Evolutionary conservation across 352 stramenopile genomes (phyloP), one percentile per base, ranked within the genome.

Genomic region (Pythium dissimile): DNA sequence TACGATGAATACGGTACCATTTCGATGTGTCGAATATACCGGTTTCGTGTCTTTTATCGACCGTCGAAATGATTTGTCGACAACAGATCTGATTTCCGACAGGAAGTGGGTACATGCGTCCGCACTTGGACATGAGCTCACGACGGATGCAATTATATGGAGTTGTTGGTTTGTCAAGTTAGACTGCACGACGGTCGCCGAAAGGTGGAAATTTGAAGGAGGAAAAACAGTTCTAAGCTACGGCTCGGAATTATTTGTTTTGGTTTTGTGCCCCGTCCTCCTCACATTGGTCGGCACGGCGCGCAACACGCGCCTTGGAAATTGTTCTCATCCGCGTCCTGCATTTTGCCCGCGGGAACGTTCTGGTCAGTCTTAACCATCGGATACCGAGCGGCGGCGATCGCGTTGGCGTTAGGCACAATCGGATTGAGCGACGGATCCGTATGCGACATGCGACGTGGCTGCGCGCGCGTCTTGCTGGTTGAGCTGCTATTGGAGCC

Each of bases 361-460:
- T 72, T 75, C 60, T 92, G 79, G 59, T 92, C 77, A 3, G 75
- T 87, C 66, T 82, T 92, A 44, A 92, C 66, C 79, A 92, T 88
- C 13, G 81, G 81, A 64, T 89, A 91, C 64, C 82, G 82, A 34
- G 52, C 57, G 0, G 73, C 62, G 8, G 75, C 75, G 64, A 89
- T 86, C 20, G 72, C 66, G 57, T 86, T 76, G 34, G 82, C 82
- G 55, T 88, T 92, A 13, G 80, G 82, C 21, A 88, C 69, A 37
- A 92, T 80, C 24, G 77, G 67, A 62, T 90, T 89, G 35, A 75
- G 54, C 12, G 59, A 62, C 39, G 75, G 69, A 52, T 92, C 79
- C 5, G 75, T 82, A 73, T 87, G 82, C 27, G 54, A 54, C 50
- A 64, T 75, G 45, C 71, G 65, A 2, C 76, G 76, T 12, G 55